These are phyloP conservation scores for Streptanthus diversifolius DNA, from an alignment of 345 rosid genomes.

Conservation along the genomic window DNA sequence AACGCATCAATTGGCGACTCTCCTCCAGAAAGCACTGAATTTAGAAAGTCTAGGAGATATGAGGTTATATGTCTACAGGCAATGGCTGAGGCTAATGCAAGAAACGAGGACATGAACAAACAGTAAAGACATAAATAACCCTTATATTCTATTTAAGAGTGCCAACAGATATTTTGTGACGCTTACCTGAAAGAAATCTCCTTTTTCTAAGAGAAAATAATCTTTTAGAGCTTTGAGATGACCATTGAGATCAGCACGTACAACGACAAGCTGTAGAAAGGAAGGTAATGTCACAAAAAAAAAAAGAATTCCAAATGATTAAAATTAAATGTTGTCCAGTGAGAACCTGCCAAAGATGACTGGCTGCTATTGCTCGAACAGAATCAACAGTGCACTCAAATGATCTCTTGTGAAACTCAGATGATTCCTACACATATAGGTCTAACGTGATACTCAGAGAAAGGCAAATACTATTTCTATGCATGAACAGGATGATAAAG, in stretches of 20 bases:
- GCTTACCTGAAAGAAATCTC: conserved; percentile 94
- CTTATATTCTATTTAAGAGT: neutral
- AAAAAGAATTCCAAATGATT: neutral
- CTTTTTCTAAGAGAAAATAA: conserved; percentile 92
- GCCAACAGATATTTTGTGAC: neutral
- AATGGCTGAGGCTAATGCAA: neutral
- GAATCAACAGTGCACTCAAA: conserved; percentile 85
- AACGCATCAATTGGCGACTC: conserved; percentile 87
- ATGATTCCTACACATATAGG: conserved; percentile 58
- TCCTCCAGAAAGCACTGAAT: conserved; percentile 95
- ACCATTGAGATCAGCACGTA: conserved; percentile 89
- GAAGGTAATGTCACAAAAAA: conserved; percentile 14
- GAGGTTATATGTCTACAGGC: conserved; percentile 9
- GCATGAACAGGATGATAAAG: neutral
- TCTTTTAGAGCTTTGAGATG: conserved; percentile 94
- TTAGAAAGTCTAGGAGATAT: conserved; percentile 5
- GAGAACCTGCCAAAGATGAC: conserved; percentile 99
- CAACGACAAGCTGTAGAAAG: conserved; percentile 79
- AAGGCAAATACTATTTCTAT: conserved; percentile 5
- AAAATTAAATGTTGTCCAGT: conserved; percentile 10
- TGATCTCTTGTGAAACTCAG: conserved; percentile 90
- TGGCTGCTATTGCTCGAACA: conserved; percentile 87
- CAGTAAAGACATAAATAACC: neutral
- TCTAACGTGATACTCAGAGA: neutral
- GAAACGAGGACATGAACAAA: neutral